Percentiles rank a stretch among this genome's conserved stretches.
Conservation (phyloP, 1,139 yeast species). For the Suhomyces atakaporum region DNA sequence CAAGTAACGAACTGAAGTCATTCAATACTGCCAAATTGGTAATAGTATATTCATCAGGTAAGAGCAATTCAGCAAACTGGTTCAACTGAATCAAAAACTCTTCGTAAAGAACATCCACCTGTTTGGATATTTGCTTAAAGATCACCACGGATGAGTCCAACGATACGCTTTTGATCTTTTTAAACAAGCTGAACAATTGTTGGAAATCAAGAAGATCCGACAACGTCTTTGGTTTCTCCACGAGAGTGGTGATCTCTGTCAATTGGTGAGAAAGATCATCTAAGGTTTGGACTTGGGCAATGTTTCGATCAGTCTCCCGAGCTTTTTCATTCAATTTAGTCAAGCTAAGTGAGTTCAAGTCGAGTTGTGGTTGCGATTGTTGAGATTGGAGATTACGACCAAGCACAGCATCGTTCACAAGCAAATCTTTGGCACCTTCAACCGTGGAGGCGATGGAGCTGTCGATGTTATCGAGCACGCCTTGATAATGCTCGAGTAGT, state of each 20-base stretch:
- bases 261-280: slow-evolving; percentile 7
- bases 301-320: slow-evolving; percentile 10
- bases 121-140: slow-evolving; percentile 11
- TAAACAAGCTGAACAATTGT: slow-evolving; percentile 15
- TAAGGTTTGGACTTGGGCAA: slow-evolving; percentile 10
- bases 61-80: slow-evolving; percentile 20
- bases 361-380: slow-evolving; percentile 6
- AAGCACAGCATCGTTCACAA: too few relatives aligned
- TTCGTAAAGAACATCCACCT: slow-evolving; percentile 9
- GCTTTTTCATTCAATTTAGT: slow-evolving; percentile 14
- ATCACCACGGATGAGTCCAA: slow-evolving; percentile 10
- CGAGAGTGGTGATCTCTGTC: slow-evolving; percentile 12
- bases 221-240: slow-evolving; percentile 14
- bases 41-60: slow-evolving; percentile 29
- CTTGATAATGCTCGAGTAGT: too few relatives aligned
- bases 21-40: slow-evolving; percentile 19
- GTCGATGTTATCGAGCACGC: too few relatives aligned
- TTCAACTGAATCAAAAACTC: slow-evolving; percentile 20
- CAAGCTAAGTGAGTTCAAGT: slow-evolving; percentile 7
- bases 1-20: slow-evolving; percentile 18
- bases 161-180: neutral
- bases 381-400: too few relatives aligned
- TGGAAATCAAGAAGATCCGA: slow-evolving; percentile 20
- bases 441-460: too few relatives aligned
- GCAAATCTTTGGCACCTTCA: too few relatives aligned